phyloP scores from a whole-genome alignment of 495 filamentous ascomycete genomes.

The Aspergillus bridgeri region DNA sequence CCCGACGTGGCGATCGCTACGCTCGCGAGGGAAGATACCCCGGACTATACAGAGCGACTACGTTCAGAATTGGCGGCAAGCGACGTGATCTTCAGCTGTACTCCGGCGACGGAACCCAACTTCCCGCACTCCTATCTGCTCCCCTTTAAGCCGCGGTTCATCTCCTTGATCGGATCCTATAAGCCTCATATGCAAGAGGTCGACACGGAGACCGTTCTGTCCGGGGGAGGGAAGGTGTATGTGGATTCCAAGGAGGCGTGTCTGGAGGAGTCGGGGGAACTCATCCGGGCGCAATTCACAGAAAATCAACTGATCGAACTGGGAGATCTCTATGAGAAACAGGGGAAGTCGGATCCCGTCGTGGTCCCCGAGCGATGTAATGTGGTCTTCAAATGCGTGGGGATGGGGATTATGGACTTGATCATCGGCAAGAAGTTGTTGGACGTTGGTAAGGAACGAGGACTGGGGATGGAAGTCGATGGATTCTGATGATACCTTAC shows the following conservation, averaged over 20 bases:
- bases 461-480: conserved; percentile 65
- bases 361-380: conserved; percentile 53
- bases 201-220: conserved; percentile 70
- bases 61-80: conserved; percentile 25
- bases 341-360: conserved; percentile 20
- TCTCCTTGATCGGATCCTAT: conserved; percentile 82
- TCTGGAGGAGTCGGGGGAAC: conserved; percentile 81
- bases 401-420: conserved; percentile 49
- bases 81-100: conserved; percentile 82
- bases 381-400: conserved; percentile 55
- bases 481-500: conserved; percentile 51
- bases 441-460: conserved; percentile 63
- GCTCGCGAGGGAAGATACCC: conserved; percentile 31
- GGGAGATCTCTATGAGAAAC: conserved; percentile 69
- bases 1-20: conserved; percentile 21
- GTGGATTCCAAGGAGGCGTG: conserved; percentile 81
- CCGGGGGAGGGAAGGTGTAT: conserved; percentile 67
- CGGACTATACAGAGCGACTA: conserved; percentile 27
- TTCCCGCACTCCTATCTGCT: conserved; percentile 55
- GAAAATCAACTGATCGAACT: conserved; percentile 75
- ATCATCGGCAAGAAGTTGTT: conserved; percentile 66
- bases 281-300: conserved; percentile 68
- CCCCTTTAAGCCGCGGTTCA: conserved; percentile 60
- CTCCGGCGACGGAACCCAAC: conserved; percentile 57
- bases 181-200: conserved; percentile 83